These are phyloP conservation scores for Wickerhamomyces sp. DNA, from an alignment of 1,139 yeast species.

Conservation along the genomic window DNA sequence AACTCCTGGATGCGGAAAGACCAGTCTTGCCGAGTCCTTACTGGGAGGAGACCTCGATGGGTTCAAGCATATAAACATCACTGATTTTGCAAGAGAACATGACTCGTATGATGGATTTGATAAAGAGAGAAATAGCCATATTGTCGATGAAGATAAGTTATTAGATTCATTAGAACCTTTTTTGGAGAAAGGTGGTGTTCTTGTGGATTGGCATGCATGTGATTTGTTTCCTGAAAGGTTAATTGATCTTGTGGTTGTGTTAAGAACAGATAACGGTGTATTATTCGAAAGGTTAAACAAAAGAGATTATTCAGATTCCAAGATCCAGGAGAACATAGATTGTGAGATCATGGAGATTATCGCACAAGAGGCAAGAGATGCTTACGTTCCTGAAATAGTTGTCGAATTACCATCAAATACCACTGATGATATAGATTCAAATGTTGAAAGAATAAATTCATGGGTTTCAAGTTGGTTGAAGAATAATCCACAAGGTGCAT, in stretches of 20 bases:
- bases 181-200: constrained; percentile 75
- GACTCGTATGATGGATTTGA: constrained; percentile 82
- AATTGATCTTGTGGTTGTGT: constrained; percentile 86
- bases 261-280: constrained; percentile 67
- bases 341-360: constrained; percentile 97
- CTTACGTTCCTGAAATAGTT: constrained; percentile 74
- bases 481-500: constrained; percentile 43
- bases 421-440: constrained; percentile 72
- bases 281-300: constrained; percentile 71
- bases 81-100: constrained; percentile 76
- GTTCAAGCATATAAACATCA: constrained; percentile 60
- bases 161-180: constrained; percentile 77
- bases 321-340: constrained; percentile 87
- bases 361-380: constrained; percentile 78
- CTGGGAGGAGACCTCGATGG: constrained; percentile 44
- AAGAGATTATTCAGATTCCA: constrained; percentile 71
- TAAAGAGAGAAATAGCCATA: constrained; percentile 75
- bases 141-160: constrained; percentile 88
- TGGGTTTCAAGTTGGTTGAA: constrained; percentile 76
- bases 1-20: constrained; percentile 97
- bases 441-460: constrained; percentile 64
- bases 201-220: constrained; percentile 97
- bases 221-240: constrained; percentile 91
- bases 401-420: constrained; percentile 71
- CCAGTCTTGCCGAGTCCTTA: constrained; percentile 72